phyloP scores from a whole-genome alignment of 768 basidiomycete species.

The Phylloporus sp. region DNA sequence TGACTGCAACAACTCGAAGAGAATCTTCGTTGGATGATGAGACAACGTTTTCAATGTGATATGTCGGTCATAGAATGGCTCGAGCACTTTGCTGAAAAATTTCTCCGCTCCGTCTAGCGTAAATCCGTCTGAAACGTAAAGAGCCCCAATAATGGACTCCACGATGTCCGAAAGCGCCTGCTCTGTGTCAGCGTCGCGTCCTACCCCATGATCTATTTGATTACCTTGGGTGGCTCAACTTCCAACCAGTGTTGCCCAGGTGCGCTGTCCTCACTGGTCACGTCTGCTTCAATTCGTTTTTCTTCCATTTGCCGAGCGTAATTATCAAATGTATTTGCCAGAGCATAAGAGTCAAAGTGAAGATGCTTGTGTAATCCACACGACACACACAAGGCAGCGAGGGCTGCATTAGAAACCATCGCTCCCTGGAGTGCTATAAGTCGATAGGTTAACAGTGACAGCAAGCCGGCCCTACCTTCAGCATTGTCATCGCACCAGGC shows the following conservation, averaged over 20 bases:
- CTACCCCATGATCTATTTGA: background rate
- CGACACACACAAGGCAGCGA: slow-evolving; percentile 72
- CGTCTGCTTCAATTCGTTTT: slow-evolving; percentile 46
- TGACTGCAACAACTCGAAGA: slow-evolving; percentile 69
- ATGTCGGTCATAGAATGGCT: slow-evolving; percentile 76
- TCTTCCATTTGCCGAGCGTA: slow-evolving; percentile 48
- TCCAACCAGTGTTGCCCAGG: slow-evolving; percentile 78
- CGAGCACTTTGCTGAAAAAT: slow-evolving; percentile 62
- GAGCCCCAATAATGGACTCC: slow-evolving; percentile 73
- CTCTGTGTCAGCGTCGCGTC: slow-evolving; percentile 1
- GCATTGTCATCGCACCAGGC: slow-evolving; percentile 71
- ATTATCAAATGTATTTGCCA: slow-evolving; percentile 45
- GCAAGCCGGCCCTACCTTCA: slow-evolving; percentile 50
- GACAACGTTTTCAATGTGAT: slow-evolving; percentile 68
- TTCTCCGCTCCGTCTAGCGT: slow-evolving; percentile 53
- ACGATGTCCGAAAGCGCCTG: slow-evolving; percentile 76
- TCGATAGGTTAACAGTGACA: background rate
- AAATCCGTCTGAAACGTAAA: slow-evolving; percentile 74
- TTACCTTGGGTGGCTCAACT: slow-evolving; percentile 72
- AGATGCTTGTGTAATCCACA: slow-evolving; percentile 62
- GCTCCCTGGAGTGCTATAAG: slow-evolving; percentile 48
- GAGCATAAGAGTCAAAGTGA: slow-evolving; percentile 48
- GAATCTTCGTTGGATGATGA: slow-evolving; percentile 69
- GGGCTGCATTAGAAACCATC: slow-evolving; percentile 79
- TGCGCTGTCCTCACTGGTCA: slow-evolving; percentile 43